A percentile compares a stretch with the other conserved stretches of the same genome.
Conservation (phyloP, 441 rosid genomes). For the Euphorbia celastroides region DNA sequence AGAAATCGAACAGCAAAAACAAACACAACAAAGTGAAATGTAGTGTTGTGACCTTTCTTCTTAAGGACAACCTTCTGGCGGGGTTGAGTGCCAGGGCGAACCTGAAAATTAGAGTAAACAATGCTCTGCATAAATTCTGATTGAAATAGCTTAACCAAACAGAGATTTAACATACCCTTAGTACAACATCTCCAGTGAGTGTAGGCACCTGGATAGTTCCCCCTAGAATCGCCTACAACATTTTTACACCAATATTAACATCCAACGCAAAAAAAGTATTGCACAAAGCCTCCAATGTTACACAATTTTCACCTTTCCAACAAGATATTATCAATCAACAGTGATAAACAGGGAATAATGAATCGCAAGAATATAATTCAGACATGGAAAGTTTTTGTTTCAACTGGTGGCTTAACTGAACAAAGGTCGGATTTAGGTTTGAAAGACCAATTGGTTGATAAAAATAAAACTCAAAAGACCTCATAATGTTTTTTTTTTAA, state of each 20-base stretch:
- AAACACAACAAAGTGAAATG: constrained; percentile 2
- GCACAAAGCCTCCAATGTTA: too few relatives aligned
- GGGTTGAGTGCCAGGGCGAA: constrained; percentile 95
- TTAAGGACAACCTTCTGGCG: constrained; percentile 98
- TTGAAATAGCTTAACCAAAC: neutral
- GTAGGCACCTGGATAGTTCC: constrained; percentile 98
- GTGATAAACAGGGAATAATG: too few relatives aligned
- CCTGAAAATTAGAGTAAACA: constrained; percentile 36
- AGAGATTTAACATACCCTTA: constrained; percentile 72
- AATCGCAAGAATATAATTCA: too few relatives aligned
- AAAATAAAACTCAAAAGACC: too few relatives aligned
- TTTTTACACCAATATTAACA: constrained; percentile 5
- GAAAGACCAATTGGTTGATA: too few relatives aligned
- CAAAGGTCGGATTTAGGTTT: too few relatives aligned
- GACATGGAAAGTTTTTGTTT: too few relatives aligned
- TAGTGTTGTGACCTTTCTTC: constrained; percentile 63
- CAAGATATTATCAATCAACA: too few relatives aligned
- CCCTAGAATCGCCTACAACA: constrained; percentile 80
- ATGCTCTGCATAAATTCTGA: neutral
- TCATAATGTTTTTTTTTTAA: too few relatives aligned
- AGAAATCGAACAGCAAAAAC: neutral
- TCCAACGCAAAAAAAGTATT: too few relatives aligned
- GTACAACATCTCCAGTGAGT: constrained; percentile 90
- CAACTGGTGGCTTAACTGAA: too few relatives aligned
- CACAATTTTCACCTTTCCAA: too few relatives aligned